A percentile compares a stretch with the other conserved stretches of the same genome.
These are phyloP conservation scores for Teunomyces barrocoloradensis DNA, from an alignment of 805 yeast species.

Conservation along the genomic window DNA sequence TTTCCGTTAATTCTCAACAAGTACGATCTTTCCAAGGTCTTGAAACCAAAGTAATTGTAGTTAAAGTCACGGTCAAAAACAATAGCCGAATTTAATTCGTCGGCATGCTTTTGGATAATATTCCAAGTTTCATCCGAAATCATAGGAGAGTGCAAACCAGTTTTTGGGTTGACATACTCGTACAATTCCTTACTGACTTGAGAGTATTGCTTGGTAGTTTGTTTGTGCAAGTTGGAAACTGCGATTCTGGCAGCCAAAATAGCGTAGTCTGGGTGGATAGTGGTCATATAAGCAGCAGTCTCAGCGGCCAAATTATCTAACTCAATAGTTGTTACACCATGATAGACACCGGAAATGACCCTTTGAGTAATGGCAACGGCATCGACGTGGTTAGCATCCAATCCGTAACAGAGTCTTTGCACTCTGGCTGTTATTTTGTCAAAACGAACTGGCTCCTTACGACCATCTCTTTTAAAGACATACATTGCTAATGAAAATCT, in stretches of 20 bases:
- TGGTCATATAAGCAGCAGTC: conserved; percentile 96
- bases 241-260: conserved; percentile 94
- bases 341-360: conserved; percentile 93
- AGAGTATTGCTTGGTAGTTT: conserved; percentile 83
- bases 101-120: conserved; percentile 35
- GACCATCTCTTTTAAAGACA: conserved; percentile 91
- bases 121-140: conserved; percentile 41
- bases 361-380: conserved; percentile 95
- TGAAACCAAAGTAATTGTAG: conserved; percentile 60
- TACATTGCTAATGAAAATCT: conserved; percentile 47
- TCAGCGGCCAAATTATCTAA: conserved; percentile 75
- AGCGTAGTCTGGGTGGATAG: conserved; percentile 97
- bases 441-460: conserved; percentile 89
- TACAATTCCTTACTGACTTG: conserved; percentile 72
- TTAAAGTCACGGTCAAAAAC: conserved; percentile 51
- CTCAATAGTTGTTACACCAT: conserved; percentile 93
- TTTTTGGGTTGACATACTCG: conserved; percentile 78
- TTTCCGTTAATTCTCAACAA: conserved; percentile 52
- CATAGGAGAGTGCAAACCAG: conserved; percentile 52
- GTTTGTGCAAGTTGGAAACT: conserved; percentile 89
- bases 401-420: conserved; percentile 89
- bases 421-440: conserved; percentile 94
- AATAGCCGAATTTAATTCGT: conserved; percentile 45
- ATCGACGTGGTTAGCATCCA: conserved; percentile 88
- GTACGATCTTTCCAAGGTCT: conserved; percentile 59